Evolutionary conservation across 1,139 yeast genomes (phyloP), one percentile per base, ranked within the genome.

Genomic region (Lodderomyces jiufengensis): DNA sequence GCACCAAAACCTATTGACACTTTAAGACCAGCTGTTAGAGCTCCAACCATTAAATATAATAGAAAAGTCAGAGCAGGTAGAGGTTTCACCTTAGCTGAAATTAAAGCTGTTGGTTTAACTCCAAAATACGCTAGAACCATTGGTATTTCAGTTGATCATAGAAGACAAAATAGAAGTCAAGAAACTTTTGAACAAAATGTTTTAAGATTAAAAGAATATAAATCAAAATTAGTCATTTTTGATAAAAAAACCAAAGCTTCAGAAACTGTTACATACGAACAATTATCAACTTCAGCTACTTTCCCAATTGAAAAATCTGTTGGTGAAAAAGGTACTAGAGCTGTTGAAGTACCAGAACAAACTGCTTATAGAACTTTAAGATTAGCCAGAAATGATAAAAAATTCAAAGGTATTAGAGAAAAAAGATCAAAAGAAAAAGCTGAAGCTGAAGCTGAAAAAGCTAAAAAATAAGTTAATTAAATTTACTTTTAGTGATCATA

Each of bases 31-130:
- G 78, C 88, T 61, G 97, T 92, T 62, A 87, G 97, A 80, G 94
- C 95, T 64, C 97, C 97, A 74, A 90, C 98, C 59, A 74, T 87
- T 78, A 86, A 79, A 76, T 92, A 92, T 90, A 92, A 92, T 95
- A 87, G 97, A 83, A 92, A 90, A 78, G 88, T 90, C 59, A 88
- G 98, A 81, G 95, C 96, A 63, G 98, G 98, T 74, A 90, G 95
- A 78, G 98, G 98, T 70, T 92, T 92, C 87, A 80, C 97, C 58
- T 80, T 90, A 59, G 95, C 95, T 68, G 98, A 92, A 81, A 75
- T 94, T 65, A 92, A 92, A 82, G 97, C 97, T 68, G 97, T 87
- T 66, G 96, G 96, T 64, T 80, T 87, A 63, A 74, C 95, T 63
- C 79, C 95, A 61, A 85, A 88, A 70, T 86, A 87, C 77, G 98